Evolutionary conservation across 1,284 basidiomycete genomes (phyloP), one percentile per base, ranked within the genome.

Genomic region (Cerioporus squamosus): DNA sequence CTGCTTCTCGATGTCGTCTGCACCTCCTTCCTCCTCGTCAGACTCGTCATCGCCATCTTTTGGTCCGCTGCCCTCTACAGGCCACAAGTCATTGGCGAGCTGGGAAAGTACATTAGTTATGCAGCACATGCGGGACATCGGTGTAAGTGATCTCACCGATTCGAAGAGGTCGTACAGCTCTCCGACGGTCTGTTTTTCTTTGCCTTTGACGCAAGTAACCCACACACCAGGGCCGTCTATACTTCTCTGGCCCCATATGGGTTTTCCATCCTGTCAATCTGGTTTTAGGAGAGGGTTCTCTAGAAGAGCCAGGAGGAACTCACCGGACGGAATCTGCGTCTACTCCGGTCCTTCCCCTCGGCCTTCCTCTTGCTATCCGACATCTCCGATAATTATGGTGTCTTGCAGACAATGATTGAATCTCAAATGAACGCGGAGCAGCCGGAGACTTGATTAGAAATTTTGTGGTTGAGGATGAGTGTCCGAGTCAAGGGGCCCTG

Each of bases 141-240:
- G 10, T 47, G 43, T 14, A 3, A 17, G 18, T 5, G n/a, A 29
- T 73, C 84, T 68, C 63, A 92, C 91, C 53, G 81, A 82, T 62
- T 91, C 88, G 58, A 94, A 90, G 12, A 94, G 68, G 69, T 91
- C 89, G 63, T 87, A 90, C 40, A 91, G 72, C 69, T 94, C 92
- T 33, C 85, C 84, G 5, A 91, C 81, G 0, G 88, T 82, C 66
- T 87, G 87, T 61, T 81, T 88, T 71, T 94, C 91, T 67, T 88
- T 93, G 20, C 91, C 91, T 71, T 88, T 90, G 26, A 91, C 81
- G 62, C 90, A 93, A 64, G 86, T 91, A 6, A 85, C 86, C 91
- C 91, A 93, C 17, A 93, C 76, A 22, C 91, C 91, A 39, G 91
- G 91, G 6, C 91, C 90, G 58, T 90, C 86, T 54, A 93, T 82